phyloP scores from a whole-genome alignment of 805 yeast species.

The Gaillardinia entomophila region DNA sequence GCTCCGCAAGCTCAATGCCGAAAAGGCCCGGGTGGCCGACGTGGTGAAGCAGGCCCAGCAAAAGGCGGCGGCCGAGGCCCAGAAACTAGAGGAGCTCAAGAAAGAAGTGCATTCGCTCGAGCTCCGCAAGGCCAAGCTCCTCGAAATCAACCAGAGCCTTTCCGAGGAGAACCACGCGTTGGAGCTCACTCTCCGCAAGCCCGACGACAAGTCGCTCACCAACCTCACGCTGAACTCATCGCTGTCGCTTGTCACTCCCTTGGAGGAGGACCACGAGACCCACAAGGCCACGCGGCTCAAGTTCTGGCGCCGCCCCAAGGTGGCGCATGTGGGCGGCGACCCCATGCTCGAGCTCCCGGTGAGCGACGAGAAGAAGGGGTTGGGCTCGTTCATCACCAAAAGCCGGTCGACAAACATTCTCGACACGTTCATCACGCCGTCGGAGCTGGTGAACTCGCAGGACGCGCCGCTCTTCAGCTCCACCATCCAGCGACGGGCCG shows the following conservation, averaged over 20 bases:
- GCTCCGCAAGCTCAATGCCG: constrained; percentile 19
- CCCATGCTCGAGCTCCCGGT: constrained; percentile 1
- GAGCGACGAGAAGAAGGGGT: constrained; percentile 9
- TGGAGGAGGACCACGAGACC: constrained; percentile 23
- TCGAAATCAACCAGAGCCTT: constrained; percentile 17
- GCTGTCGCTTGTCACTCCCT: constrained; percentile 10
- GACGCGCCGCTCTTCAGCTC: constrained; percentile 37
- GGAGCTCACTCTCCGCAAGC: constrained; percentile 2
- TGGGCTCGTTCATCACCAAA: constrained; percentile 25
- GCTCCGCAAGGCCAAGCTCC: constrained; percentile 39
- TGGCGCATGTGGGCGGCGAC: constrained; percentile 15
- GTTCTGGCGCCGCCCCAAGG: constrained; percentile 41
- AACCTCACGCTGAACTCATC: constrained; percentile 8
- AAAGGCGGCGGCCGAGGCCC: constrained; percentile 35
- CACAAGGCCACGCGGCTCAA: constrained; percentile 38
- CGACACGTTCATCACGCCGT: constrained; percentile 24
- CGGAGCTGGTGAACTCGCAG: too few species aligned
- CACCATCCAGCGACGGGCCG: constrained; percentile 58
- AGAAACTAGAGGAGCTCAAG: constrained; percentile 37
- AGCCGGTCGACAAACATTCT: constrained; percentile 45
- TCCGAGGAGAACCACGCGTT: constrained; percentile 15
- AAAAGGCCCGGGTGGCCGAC: constrained; percentile 24
- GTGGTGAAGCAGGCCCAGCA: constrained; percentile 34
- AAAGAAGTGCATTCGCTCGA: constrained; percentile 50
- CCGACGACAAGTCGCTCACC: background rate